phyloP scores from a whole-genome alignment of 306 rosid species.

The Benincasa hispida region DNA sequence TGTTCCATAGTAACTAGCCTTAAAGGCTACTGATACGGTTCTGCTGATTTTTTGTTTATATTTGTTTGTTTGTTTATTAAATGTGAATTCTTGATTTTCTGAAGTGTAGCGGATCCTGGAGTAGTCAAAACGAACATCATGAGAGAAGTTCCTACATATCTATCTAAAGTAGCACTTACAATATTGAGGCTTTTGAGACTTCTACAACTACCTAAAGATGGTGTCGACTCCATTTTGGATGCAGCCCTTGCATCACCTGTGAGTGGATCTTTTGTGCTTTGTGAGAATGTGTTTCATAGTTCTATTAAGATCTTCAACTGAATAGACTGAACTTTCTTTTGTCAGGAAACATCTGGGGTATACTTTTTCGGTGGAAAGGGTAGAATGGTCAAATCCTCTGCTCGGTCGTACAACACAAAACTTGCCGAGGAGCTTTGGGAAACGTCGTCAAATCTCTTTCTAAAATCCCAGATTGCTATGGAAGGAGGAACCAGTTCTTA shows the following conservation, averaged over 20 bases:
- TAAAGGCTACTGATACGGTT: not conserved
- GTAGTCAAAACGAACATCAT: conserved; percentile 56
- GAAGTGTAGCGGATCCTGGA: conserved; percentile 80
- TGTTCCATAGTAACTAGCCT: not conserved
- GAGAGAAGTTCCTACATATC: conserved; percentile 56
- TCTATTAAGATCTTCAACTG: not conserved
- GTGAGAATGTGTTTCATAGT: not conserved
- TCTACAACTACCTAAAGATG: conserved; percentile 50
- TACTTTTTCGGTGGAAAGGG: conserved; percentile 73
- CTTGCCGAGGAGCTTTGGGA: conserved; percentile 70
- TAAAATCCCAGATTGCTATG: conserved; percentile 31
- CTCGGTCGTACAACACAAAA: conserved; percentile 31
- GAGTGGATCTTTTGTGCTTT: conserved; percentile 19
- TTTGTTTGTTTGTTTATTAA: not conserved
- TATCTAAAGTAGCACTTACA: conserved; percentile 31
- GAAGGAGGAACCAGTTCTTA: conserved; percentile 10
- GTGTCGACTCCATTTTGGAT: conserved; percentile 45
- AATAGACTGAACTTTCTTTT: not conserved
- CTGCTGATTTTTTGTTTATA: not conserved
- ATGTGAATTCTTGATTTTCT: conserved; percentile 9
- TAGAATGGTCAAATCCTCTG: conserved; percentile 41
- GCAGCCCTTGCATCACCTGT: conserved; percentile 76
- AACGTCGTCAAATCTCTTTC: conserved; percentile 39
- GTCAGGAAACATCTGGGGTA: conserved; percentile 67
- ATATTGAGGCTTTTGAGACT: conserved; percentile 37